Conservation (phyloP, 208 protist genomes). For the Wallacemonas sp. region DNA sequence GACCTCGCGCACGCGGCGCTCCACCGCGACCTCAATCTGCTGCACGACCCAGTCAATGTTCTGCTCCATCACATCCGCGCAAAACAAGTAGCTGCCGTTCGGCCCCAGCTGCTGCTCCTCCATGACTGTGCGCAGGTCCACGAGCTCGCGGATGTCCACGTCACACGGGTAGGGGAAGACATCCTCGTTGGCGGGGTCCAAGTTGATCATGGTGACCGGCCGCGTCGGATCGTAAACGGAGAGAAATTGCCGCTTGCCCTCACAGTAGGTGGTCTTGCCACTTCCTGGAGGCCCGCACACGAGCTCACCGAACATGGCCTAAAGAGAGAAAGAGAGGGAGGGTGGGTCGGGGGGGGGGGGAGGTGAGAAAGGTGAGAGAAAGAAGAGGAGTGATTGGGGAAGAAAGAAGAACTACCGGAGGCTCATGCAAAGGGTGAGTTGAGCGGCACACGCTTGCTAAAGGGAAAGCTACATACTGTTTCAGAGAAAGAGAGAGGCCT, state of each 20-base stretch:
- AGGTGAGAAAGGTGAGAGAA: not conserved
- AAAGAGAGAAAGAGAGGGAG: not conserved
- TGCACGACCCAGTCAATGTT: conserved; percentile 60
- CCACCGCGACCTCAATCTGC: conserved; percentile 63
- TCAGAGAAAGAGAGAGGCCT: too few relatives aligned
- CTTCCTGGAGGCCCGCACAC: conserved; percentile 97
- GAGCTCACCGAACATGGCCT: conserved; percentile 94
- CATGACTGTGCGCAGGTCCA: conserved; percentile 93
- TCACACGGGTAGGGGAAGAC: conserved; percentile 93
- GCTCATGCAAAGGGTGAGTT: too few relatives aligned
- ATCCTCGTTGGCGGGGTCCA: conserved; percentile 98
- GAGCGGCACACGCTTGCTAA: too few relatives aligned
- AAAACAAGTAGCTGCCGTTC: conserved; percentile 98
- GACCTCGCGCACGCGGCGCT: conserved; percentile 65
- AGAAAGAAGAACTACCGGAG: not conserved
- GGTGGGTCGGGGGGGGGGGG: not conserved
- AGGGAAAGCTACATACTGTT: too few relatives aligned
- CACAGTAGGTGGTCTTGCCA: conserved; percentile 96
- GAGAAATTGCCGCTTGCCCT: conserved; percentile 95
- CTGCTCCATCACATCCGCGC: conserved; percentile 94
- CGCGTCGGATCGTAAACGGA: conserved; percentile 84
- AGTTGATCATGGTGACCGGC: conserved; percentile 94
- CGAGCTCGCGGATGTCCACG: conserved; percentile 94
- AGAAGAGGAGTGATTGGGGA: not conserved
- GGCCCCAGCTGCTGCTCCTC: conserved; percentile 94